These are phyloP conservation scores for Termitomyces sp. DNA, from an alignment of 768 basidiomycete genomes.

Conservation along the genomic window DNA sequence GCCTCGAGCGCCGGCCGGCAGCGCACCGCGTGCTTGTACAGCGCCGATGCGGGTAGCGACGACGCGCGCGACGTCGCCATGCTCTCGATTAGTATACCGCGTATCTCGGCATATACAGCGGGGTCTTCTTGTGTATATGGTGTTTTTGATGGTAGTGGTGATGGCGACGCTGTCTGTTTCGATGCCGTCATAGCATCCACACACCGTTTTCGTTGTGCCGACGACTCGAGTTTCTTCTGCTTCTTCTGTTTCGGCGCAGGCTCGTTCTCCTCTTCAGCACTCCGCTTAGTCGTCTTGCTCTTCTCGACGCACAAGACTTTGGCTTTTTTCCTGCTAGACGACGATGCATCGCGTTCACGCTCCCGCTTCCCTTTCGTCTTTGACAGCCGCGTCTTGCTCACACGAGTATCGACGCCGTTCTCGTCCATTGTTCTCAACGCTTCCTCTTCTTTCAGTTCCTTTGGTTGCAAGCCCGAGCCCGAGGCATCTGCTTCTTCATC, in stretches of 20 bases:
- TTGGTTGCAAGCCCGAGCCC: not conserved
- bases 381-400: slow-evolving; percentile 1
- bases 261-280: slow-evolving; percentile 7
- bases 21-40: slow-evolving; percentile 48
- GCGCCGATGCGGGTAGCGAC: slow-evolving; percentile 47
- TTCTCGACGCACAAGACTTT: slow-evolving; percentile 1
- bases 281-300: slow-evolving; percentile 8
- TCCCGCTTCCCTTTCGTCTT: slow-evolving; percentile 19
- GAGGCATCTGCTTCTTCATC: not conserved
- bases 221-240: slow-evolving; percentile 12
- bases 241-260: slow-evolving; percentile 16
- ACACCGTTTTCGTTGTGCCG: not conserved
- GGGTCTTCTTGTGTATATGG: not conserved
- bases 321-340: slow-evolving; percentile 16
- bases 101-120: slow-evolving; percentile 32
- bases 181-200: not conserved
- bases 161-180: not conserved
- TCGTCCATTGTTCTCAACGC: slow-evolving; percentile 13
- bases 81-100: slow-evolving; percentile 65
- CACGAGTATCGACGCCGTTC: slow-evolving; percentile 7
- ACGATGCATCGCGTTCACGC: slow-evolving; percentile 6
- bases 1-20: slow-evolving; percentile 46
- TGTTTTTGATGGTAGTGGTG: too few relatives aligned
- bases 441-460: slow-evolving; percentile 1
- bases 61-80: slow-evolving; percentile 71